These are phyloP conservation scores for Lactarius pseudohatsudake DNA, from an alignment of 768 basidiomycete species.

Conservation along the genomic window DNA sequence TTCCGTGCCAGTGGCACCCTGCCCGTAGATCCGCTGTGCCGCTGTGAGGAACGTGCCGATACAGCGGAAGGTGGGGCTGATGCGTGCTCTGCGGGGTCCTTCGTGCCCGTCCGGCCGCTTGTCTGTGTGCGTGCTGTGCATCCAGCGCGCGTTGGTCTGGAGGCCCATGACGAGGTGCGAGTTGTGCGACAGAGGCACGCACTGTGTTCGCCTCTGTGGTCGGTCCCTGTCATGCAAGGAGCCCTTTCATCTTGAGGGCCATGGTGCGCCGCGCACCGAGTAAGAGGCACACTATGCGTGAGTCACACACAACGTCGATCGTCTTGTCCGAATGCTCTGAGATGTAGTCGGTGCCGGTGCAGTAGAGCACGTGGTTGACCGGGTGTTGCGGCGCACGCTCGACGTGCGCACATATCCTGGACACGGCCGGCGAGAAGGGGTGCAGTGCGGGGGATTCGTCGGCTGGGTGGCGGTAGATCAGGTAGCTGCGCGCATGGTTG, in stretches of 20 bases:
- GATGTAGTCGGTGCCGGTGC: constrained; percentile 76
- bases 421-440: constrained; percentile 68
- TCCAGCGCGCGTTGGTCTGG: constrained; percentile 69
- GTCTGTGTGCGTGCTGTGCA: constrained; percentile 76
- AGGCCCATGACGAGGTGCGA: constrained; percentile 81
- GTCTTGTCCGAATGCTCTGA: constrained; percentile 89
- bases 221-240: no score
- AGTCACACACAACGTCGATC: constrained; percentile 71
- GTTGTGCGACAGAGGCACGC: constrained; percentile 74
- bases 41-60: constrained; percentile 75
- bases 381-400: constrained; percentile 59
- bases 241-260: constrained; percentile 67
- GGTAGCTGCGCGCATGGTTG: constrained; percentile 46
- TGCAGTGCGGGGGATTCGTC: constrained; percentile 71
- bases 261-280: constrained; percentile 76
- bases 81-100: constrained; percentile 62
- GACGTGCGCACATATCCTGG: constrained; percentile 60
- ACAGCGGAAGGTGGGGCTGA: constrained; percentile 76
- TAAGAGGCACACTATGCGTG: constrained; percentile 78
- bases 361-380: constrained; percentile 83
- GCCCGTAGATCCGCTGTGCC: constrained; percentile 58
- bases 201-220: constrained; percentile 41
- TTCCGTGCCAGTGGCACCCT: constrained; percentile 59
- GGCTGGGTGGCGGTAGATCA: constrained; percentile 80
- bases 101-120: constrained; percentile 56